Base-by-base conservation (phyloP, 257 asterid species). In the Penstemon barbatus region DNA sequence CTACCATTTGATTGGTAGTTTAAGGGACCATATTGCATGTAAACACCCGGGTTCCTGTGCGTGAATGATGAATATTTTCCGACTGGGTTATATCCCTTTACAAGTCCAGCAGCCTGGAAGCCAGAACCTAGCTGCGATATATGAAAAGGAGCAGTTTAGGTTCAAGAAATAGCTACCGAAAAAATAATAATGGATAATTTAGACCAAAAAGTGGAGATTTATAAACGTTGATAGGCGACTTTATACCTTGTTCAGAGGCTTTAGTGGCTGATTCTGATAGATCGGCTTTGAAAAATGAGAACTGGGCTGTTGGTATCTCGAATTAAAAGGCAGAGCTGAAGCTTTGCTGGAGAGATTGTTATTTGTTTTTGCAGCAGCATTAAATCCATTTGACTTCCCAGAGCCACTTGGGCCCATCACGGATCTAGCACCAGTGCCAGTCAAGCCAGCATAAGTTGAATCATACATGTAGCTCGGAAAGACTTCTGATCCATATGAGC, bases 161-260 rank as follows among this genome's bases (percentile, higher is more conserved):
- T 25, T 25, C 2, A 2, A 25, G 33, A 25, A 25, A 25, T 25
- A 25, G 33, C 2, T 25, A 1, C 33, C 33, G 33, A 25, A 48
- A 8, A 3, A 69, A 37, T 60, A 38, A 63, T 45, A 10, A 19
- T 4, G 5, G n/a, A 25, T 25, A 0, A 63, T 25, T 25, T 25
- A 37, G 7, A 62, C 44, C 52, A 49, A 49, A 13, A 49, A 9
- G 44, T 33, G 11, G 42, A 56, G 44, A 18, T 69, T 4, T 1
- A 55, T 13, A 42, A 54, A 12, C 8, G 37, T 6, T 39, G 59
- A 66, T 41, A 11, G 12, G 13, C 0, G 9, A 49, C 41, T 36
- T 45, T 61, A 44, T 77, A 91, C 96, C 96, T 81, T 84, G 79
- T 80, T 82, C 53, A 57, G 69, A 7, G 84, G 82, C 68, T 85